Evolutionary conservation across 768 basidiomycete species (phyloP).

Genomic region (Lactifluus subvellereus): DNA sequence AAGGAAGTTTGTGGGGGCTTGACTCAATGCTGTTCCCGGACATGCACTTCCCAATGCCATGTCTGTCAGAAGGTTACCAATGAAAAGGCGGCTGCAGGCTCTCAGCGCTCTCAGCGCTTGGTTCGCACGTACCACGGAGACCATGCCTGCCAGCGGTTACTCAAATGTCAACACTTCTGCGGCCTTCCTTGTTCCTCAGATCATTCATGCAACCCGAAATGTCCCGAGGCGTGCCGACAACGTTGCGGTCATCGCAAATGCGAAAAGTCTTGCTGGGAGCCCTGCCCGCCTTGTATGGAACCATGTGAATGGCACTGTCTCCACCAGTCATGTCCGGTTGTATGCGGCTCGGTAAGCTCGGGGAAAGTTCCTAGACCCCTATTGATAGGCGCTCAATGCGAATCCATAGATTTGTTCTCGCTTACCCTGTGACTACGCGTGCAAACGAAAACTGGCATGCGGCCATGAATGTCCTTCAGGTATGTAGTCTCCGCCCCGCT

Average conservation of each 20-base stretch:
- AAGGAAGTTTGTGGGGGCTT: conserved; percentile 25
- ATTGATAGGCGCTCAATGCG: background rate
- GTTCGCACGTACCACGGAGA: conserved; percentile 25
- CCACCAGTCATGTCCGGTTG: conserved; percentile 32
- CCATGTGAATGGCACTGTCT: conserved; percentile 34
- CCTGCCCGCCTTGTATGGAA: conserved; percentile 34
- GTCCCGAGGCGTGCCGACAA: conserved; percentile 28
- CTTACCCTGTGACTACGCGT: conserved; percentile 35
- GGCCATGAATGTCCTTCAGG: conserved; percentile 37
- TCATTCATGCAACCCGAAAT: conserved; percentile 30
- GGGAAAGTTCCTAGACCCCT: background rate
- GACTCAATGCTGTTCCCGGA: conserved; percentile 29
- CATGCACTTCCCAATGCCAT: conserved; percentile 30
- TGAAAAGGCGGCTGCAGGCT: too few species aligned
- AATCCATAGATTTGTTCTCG: conserved; percentile 33
- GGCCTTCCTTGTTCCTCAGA: conserved; percentile 28
- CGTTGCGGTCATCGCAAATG: conserved; percentile 31
- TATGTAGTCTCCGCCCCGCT: conserved; percentile 16
- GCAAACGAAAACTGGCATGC: conserved; percentile 30
- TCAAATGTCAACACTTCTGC: conserved; percentile 34
- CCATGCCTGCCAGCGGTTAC: conserved; percentile 31
- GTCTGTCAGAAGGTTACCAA: conserved; percentile 29
- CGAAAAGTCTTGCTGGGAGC: conserved; percentile 29
- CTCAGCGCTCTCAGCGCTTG: background rate
- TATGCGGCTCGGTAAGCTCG: conserved; percentile 34